Evolutionary conservation across 208 protist genomes (phyloP).

Genomic region (Trypanosoma mega): DNA sequence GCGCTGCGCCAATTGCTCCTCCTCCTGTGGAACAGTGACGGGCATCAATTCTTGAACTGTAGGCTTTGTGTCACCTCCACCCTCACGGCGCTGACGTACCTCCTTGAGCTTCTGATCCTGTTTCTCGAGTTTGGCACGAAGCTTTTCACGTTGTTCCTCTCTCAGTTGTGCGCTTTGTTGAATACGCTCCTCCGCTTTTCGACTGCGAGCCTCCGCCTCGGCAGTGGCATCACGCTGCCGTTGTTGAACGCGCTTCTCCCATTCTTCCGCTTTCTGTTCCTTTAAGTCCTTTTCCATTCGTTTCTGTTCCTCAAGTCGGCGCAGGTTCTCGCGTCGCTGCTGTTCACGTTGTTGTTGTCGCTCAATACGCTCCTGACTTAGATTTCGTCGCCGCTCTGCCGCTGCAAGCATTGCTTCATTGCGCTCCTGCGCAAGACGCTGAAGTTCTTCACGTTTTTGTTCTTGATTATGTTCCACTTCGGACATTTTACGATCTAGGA

Average conservation of each 20-base stretch:
- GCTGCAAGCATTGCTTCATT: slow-evolving; percentile 77
- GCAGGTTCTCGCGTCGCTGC: slow-evolving; percentile 41
- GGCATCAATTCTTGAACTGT: slow-evolving; percentile 55
- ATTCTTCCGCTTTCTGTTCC: slow-evolving; percentile 32
- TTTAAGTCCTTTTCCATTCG: slow-evolving; percentile 36
- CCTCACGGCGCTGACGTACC: slow-evolving; percentile 64
- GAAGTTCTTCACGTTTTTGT: slow-evolving; percentile 63
- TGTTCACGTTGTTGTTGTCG: slow-evolving; percentile 68
- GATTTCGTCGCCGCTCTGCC: slow-evolving; percentile 61
- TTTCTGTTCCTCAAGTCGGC: slow-evolving; percentile 36
- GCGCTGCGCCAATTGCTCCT: slow-evolving; percentile 55
- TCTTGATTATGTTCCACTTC: slow-evolving; percentile 78
- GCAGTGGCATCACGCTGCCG: slow-evolving; percentile 28
- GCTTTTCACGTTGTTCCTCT: slow-evolving; percentile 27
- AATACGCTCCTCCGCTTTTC: slow-evolving; percentile 32
- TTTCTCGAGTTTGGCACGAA: slow-evolving; percentile 36
- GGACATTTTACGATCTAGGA: slow-evolving; percentile 75
- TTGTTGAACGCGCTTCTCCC: slow-evolving; percentile 38
- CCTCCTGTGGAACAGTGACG: slow-evolving; percentile 43
- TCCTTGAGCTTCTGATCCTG: slow-evolving; percentile 79
- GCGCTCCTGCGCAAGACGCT: slow-evolving; percentile 55
- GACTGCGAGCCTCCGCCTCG: slow-evolving; percentile 30
- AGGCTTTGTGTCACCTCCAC: slow-evolving; percentile 26
- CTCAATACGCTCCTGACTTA: slow-evolving; percentile 72
- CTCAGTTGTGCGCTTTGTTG: slow-evolving; percentile 34